A percentile compares a stretch with the other conserved stretches of the same genome.
These are phyloP conservation scores for Cnidoscolus chayamansa DNA, from an alignment of 441 rosid species.

Conservation along the genomic window DNA sequence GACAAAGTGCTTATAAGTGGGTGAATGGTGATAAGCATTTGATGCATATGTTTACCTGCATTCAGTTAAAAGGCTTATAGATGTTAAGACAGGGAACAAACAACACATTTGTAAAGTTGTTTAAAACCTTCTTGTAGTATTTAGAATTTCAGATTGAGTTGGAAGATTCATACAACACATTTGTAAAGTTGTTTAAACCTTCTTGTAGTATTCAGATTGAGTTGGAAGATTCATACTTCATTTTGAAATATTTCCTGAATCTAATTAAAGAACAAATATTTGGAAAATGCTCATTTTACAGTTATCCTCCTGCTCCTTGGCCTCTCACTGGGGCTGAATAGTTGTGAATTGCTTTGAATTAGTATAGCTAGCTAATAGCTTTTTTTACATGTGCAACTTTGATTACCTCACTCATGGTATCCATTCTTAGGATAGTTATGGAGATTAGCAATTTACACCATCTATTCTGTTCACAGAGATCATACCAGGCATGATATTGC, in stretches of 20 bases:
- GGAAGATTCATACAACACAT: not conserved
- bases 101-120: not conserved
- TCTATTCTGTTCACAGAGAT: slow-evolving; percentile 15
- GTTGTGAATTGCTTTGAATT: not conserved
- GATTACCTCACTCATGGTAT: not conserved
- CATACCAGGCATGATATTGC: slow-evolving; percentile 17
- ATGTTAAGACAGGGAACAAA: not conserved
- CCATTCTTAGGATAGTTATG: not conserved
- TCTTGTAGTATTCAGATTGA: not conserved
- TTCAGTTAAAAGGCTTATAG: not conserved
- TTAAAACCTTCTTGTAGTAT: not conserved
- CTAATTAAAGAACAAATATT: not conserved
- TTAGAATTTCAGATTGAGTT: not conserved
- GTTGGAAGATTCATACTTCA: not conserved
- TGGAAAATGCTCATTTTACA: not conserved
- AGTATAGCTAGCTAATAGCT: not conserved
- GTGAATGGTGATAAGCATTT: not conserved
- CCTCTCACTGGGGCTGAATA: not conserved
- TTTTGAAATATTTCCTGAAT: not conserved
- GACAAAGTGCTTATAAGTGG: not conserved
- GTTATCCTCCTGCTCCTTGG: not conserved
- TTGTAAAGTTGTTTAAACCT: not conserved
- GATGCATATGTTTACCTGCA: slow-evolving; percentile 1
- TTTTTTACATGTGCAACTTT: slow-evolving; percentile 5
- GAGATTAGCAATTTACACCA: not conserved